phyloP scores from a whole-genome alignment of 371 early-diverging fungal species.

The Entomophthora muscae region DNA sequence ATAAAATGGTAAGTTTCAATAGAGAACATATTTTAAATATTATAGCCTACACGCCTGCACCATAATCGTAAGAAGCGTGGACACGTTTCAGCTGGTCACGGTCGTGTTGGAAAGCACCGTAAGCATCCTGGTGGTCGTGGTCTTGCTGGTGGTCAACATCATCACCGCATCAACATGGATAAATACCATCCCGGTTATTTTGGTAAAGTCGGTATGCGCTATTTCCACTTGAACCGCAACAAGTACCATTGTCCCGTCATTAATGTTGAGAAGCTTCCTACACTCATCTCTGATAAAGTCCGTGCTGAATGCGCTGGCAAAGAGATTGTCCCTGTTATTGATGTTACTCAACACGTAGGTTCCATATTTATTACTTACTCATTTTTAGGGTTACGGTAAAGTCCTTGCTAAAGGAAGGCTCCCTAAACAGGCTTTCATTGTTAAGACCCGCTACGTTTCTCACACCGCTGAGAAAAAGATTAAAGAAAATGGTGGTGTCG shows the following conservation, averaged over 20 bases:
- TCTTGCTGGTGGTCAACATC: conserved; percentile 99
- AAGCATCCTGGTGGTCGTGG: conserved; percentile 99
- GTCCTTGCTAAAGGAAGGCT: conserved; percentile 93
- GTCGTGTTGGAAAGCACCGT: conserved; percentile 96
- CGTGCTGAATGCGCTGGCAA: conserved; percentile 73
- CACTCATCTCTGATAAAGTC: conserved; percentile 82
- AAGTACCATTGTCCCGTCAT: conserved; percentile 70
- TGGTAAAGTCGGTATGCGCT: conserved; percentile 99
- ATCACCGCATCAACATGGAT: conserved; percentile 99
- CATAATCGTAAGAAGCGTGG: conserved; percentile 83
- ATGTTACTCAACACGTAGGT: conserved; percentile 59
- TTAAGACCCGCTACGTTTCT: conserved; percentile 94
- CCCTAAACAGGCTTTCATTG: conserved; percentile 85
- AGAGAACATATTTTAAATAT: conserved; percentile 26
- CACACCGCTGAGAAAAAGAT: conserved; percentile 96
- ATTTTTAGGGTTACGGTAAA: conserved; percentile 79
- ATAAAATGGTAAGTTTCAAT: neutral
- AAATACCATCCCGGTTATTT: conserved; percentile 99
- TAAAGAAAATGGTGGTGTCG: conserved; percentile 92
- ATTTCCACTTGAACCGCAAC: conserved; percentile 96
- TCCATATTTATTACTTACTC: conserved; percentile 6
- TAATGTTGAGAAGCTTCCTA: conserved; percentile 92
- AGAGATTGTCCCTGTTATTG: conserved; percentile 87
- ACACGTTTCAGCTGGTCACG: conserved; percentile 88
- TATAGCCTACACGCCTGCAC: conserved; percentile 64